A percentile compares a stretch with the other conserved stretches of the same genome.
Evolutionary conservation across 495 filamentous ascomycete genomes (phyloP).

Genomic region (Penicillium salamii): DNA sequence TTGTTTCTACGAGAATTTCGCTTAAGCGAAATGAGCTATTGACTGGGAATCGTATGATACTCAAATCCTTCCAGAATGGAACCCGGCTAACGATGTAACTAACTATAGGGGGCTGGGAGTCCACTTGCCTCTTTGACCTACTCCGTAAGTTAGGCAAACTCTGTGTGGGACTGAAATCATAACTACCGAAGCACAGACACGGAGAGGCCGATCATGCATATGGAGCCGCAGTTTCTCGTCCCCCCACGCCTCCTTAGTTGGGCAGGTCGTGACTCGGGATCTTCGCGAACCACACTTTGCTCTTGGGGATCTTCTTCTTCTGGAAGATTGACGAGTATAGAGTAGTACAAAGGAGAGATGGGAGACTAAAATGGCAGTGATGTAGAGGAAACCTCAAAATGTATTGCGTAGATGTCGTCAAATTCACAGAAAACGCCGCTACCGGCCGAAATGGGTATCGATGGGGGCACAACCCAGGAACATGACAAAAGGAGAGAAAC

Average conservation of each 20-base stretch:
- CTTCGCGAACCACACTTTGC: not conserved
- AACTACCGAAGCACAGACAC: slow-evolving; percentile 20
- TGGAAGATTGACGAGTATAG: not conserved
- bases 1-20: not conserved
- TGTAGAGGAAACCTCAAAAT: no score
- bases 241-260: not conserved
- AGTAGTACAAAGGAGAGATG: no score
- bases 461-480: not conserved
- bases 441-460: slow-evolving; percentile 9
- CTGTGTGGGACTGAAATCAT: not conserved
- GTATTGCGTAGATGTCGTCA: no score
- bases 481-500: no score
- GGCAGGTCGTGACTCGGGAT: slow-evolving; percentile 6
- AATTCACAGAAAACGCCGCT: not conserved
- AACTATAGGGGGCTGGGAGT: not conserved
- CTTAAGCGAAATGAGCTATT: not conserved
- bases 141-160: not conserved
- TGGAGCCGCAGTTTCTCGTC: slow-evolving; percentile 7
- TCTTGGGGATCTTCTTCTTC: not conserved
- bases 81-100: no score
- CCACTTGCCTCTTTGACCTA: not conserved
- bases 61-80: slow-evolving; percentile 2
- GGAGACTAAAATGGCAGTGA: no score
- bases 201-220: slow-evolving; percentile 20
- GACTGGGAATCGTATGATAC: slow-evolving; percentile 11